A percentile compares a stretch with the other conserved stretches of the same genome.
Evolutionary conservation across 106 monocot genomes (phyloP).

Genomic region (Agapanthus africanus): DNA sequence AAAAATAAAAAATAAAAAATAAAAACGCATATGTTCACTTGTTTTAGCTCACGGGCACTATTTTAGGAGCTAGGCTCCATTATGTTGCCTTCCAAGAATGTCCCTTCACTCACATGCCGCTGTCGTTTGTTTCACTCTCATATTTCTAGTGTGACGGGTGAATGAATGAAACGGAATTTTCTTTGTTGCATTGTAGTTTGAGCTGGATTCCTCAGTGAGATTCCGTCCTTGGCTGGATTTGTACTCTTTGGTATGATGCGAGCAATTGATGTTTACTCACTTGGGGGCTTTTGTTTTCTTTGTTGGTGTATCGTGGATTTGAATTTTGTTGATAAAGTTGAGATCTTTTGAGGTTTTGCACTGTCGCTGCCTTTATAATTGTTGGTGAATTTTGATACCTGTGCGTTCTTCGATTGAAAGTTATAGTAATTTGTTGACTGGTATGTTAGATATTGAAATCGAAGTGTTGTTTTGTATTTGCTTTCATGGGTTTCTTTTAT

Average conservation of each 20-base stretch:
- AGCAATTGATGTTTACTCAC: not conserved
- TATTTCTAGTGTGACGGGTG: not conserved
- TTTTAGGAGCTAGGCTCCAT: not conserved
- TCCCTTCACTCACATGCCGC: not conserved
- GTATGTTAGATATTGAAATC: not conserved
- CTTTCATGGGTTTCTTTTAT: not conserved
- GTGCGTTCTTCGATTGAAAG: not conserved
- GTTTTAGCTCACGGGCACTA: not conserved
- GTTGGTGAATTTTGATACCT: not conserved
- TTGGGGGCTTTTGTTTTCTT: not conserved
- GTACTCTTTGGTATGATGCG: not conserved
- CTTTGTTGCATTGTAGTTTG: not conserved
- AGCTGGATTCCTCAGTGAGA: not conserved
- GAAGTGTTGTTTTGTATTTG: not conserved
- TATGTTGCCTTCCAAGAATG: not conserved
- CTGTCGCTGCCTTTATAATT: not conserved
- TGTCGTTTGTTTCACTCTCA: not conserved
- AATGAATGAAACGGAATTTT: not conserved
- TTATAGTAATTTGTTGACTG: not conserved
- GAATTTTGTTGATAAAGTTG: not conserved
- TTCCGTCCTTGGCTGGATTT: no score
- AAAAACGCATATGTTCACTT: not conserved
- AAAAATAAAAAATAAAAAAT: no score
- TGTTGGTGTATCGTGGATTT: not conserved
- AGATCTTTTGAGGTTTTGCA: not conserved